These are phyloP conservation scores for Prototheca wickerhamii DNA, from an alignment of 163 green algal species.

Conservation along the genomic window DNA sequence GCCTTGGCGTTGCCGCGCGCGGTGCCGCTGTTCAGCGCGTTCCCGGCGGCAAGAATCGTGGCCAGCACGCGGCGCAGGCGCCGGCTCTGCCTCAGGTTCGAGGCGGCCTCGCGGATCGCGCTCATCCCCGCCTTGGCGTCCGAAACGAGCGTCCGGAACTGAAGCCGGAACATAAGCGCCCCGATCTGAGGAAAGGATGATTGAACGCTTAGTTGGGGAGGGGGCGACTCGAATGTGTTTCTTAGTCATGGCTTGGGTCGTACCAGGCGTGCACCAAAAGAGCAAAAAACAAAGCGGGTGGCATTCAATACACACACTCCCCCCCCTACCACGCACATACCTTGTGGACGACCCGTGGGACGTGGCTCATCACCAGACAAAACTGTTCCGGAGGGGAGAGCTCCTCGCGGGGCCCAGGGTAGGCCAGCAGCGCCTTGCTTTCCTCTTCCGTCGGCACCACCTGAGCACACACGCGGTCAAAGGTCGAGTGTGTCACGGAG, in stretches of 20 bases:
- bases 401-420: slow-evolving; percentile 17
- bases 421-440: slow-evolving; percentile 26
- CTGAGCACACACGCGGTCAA: slow-evolving; percentile 12
- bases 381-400: slow-evolving; percentile 55
- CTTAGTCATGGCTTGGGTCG: too few relatives aligned
- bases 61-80: slow-evolving; percentile 30
- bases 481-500: background rate
- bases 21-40: slow-evolving; percentile 41
- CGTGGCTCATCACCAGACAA: slow-evolving; percentile 33
- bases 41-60: slow-evolving; percentile 32
- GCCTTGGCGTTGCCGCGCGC: slow-evolving; percentile 27
- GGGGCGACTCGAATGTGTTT: background rate
- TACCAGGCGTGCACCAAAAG: too few relatives aligned
- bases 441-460: slow-evolving; percentile 51
- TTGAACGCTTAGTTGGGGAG: background rate
- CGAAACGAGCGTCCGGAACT: slow-evolving; percentile 16
- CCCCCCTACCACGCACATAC: slow-evolving; percentile 1
- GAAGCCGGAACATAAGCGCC: slow-evolving; percentile 18
- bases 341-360: slow-evolving; percentile 50
- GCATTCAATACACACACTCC: too few relatives aligned
- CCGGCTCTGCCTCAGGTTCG: slow-evolving; percentile 24
- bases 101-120: background rate
- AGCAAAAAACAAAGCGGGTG: too few relatives aligned
- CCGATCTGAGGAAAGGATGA: slow-evolving; percentile 3
- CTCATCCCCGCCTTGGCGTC: slow-evolving; percentile 16